A percentile compares a stretch with the other conserved stretches of the same genome.
These are phyloP conservation scores for Linderina pennispora DNA, from an alignment of 192 early-diverging fungal species.

Conservation along the genomic window DNA sequence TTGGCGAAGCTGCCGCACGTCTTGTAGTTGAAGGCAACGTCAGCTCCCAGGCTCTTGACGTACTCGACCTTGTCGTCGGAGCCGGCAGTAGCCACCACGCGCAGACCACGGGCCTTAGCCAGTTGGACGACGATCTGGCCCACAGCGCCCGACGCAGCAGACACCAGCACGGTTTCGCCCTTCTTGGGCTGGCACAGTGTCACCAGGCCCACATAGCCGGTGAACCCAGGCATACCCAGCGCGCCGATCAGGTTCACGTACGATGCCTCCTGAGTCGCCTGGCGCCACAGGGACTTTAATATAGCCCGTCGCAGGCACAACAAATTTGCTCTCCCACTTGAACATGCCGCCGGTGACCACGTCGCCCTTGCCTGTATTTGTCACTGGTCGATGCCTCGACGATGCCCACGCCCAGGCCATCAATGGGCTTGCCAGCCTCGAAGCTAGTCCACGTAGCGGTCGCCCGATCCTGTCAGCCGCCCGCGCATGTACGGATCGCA, in stretches of 20 bases:
- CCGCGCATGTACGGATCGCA: constrained; percentile 10
- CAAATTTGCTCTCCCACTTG: background rate
- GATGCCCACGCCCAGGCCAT: background rate
- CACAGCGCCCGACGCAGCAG: background rate
- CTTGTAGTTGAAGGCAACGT: background rate
- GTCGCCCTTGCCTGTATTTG: background rate
- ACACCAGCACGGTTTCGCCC: background rate
- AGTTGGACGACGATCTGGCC: background rate
- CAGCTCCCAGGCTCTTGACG: background rate
- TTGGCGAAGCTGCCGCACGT: background rate
- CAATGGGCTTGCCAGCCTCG: background rate
- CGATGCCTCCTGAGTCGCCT: no score
- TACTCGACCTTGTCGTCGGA: background rate
- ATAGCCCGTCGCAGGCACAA: background rate
- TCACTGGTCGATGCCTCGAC: background rate
- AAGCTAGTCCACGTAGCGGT: constrained; percentile 11
- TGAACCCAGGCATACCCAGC: background rate
- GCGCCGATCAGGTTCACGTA: background rate
- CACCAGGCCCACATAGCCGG: background rate
- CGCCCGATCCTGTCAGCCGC: constrained; percentile 3
- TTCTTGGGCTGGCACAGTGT: background rate
- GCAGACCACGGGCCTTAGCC: background rate
- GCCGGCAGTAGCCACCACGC: background rate
- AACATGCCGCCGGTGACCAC: background rate
- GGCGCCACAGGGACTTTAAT: background rate